These are phyloP conservation scores for Pseudozyma thailandica DNA, from an alignment of 1,284 basidiomycete genomes.

Conservation along the genomic window DNA sequence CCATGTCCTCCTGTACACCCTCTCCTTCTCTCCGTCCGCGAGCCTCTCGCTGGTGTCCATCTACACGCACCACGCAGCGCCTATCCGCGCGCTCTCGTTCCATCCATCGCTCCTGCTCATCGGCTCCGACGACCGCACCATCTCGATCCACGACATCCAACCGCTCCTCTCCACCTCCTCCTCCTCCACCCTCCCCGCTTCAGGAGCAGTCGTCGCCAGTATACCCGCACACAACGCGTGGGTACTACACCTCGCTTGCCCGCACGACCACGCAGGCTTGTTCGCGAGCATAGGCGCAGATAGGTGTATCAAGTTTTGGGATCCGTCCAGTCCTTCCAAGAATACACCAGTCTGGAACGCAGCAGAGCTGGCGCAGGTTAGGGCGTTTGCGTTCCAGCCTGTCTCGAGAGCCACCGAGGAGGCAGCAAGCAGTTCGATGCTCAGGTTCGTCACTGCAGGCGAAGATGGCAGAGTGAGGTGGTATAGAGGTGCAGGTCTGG, in stretches of 20 bases:
- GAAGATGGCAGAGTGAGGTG: constrained; percentile 36
- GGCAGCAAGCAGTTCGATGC: constrained; percentile 7
- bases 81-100: constrained; percentile 35
- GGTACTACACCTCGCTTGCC: constrained; percentile 9
- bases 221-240: constrained; percentile 38
- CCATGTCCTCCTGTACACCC: constrained; percentile 30
- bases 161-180: constrained; percentile 5
- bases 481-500: constrained; percentile 47
- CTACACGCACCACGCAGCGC: constrained; percentile 36
- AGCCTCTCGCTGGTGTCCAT: constrained; percentile 1
- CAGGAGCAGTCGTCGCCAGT: constrained; percentile 24
- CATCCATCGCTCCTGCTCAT: constrained; percentile 18
- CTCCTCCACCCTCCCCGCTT: neutral
- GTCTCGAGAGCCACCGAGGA: neutral
- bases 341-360: constrained; percentile 39
- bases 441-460: constrained; percentile 42
- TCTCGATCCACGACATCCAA: constrained; percentile 41
- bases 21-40: neutral
- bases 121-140: constrained; percentile 38
- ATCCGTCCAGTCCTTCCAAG: constrained; percentile 24
- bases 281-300: constrained; percentile 42
- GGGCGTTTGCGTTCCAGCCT: constrained; percentile 31
- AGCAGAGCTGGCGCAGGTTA: constrained; percentile 11
- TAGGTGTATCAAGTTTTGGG: constrained; percentile 48
- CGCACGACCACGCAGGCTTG: neutral